Evolutionary conservation across 148 eudicot species (phyloP).

Genomic region (Drosera capensis): DNA sequence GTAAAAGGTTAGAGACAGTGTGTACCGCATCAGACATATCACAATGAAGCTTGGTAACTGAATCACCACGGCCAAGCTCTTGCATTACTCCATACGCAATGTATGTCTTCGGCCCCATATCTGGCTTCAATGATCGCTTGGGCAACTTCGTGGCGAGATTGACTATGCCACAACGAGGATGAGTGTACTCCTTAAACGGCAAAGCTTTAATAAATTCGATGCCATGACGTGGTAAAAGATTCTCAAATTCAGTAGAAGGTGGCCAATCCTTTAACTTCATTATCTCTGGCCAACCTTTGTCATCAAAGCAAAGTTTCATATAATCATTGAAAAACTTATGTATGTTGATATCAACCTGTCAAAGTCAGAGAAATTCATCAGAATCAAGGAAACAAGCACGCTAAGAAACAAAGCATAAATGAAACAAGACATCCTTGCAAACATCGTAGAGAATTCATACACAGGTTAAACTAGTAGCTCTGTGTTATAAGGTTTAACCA

Average conservation of each 20-base stretch:
- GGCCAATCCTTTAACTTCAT: slow-evolving; percentile 71
- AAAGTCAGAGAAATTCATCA: neutral
- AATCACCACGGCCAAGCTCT: slow-evolving; percentile 63
- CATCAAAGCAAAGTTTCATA: slow-evolving; percentile 11
- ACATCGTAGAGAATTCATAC: too few relatives aligned
- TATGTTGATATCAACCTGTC: slow-evolving; percentile 38
- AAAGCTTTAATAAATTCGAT: slow-evolving; percentile 49
- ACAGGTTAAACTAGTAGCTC: too few relatives aligned
- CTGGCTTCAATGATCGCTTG: slow-evolving; percentile 23
- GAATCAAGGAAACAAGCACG: neutral
- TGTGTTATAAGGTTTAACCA: too few relatives aligned
- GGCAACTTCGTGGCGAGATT: slow-evolving; percentile 45
- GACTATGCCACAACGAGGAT: slow-evolving; percentile 34
- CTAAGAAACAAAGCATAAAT: neutral
- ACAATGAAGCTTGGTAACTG: too few relatives aligned
- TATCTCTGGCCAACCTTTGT: slow-evolving; percentile 32
- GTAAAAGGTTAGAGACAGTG: too few relatives aligned
- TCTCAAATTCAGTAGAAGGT: slow-evolving; percentile 31
- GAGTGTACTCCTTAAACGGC: slow-evolving; percentile 62
- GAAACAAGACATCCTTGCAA: neutral
- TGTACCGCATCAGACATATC: too few relatives aligned
- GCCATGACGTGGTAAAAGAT: slow-evolving; percentile 51
- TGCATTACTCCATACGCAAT: slow-evolving; percentile 60
- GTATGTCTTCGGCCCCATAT: slow-evolving; percentile 60
- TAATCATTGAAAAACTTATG: slow-evolving; percentile 48